A percentile compares a stretch with the other conserved stretches of the same genome.
Evolutionary conservation across 768 basidiomycete species (phyloP).

Genomic region (Mycena alexandri): DNA sequence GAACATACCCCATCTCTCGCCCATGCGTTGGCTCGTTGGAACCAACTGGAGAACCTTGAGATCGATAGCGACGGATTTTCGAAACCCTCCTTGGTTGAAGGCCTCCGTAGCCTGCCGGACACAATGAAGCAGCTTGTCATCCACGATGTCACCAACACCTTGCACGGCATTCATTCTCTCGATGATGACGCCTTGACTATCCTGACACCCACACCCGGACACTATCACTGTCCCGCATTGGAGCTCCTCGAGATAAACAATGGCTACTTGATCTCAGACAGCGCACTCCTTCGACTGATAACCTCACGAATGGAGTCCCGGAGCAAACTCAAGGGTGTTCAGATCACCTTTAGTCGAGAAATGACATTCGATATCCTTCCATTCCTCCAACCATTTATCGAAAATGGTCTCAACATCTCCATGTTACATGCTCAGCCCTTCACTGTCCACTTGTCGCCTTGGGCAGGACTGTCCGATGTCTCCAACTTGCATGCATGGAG

Average conservation of each 20-base stretch:
- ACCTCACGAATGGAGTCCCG: neutral
- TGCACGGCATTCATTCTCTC: neutral
- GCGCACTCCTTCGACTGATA: slow-evolving; percentile 1
- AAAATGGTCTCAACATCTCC: neutral
- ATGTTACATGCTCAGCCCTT: neutral
- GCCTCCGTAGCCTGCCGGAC: neutral
- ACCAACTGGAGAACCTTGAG: neutral
- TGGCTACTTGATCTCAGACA: neutral
- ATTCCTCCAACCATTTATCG: neutral
- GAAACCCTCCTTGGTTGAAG: neutral
- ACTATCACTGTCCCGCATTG: neutral
- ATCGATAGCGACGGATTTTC: neutral
- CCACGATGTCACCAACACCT: neutral
- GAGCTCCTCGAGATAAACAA: neutral
- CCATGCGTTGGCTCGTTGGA: neutral
- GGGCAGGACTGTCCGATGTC: slow-evolving; percentile 2
- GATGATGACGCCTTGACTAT: neutral
- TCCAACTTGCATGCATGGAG: no score
- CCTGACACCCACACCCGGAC: neutral
- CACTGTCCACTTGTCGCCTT: neutral
- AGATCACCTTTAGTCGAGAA: neutral
- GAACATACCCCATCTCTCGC: neutral
- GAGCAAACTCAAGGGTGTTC: neutral
- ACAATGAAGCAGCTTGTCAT: neutral
- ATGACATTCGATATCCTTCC: slow-evolving; percentile 1